Evolutionary conservation across 2,329 filamentous ascomycete genomes (phyloP).

Genomic region (Botrytis sinoallii): DNA sequence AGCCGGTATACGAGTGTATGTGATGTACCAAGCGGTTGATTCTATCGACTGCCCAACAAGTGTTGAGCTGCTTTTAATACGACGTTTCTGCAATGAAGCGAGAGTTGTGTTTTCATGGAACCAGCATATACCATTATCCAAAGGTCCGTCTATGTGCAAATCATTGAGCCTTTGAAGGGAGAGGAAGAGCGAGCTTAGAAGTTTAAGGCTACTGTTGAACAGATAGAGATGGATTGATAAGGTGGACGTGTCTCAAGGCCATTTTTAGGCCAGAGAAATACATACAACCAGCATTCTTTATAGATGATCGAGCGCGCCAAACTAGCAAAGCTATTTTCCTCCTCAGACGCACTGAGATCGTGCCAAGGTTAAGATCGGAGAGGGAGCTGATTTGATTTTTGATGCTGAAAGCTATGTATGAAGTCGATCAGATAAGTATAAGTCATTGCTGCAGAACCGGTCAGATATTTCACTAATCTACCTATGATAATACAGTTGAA

Average conservation of each 20-base stretch:
- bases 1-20: background rate
- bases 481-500: background rate
- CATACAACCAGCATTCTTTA: background rate
- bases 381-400: background rate
- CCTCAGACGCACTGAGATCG: too few species aligned
- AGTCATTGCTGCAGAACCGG: background rate
- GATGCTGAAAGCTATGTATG: background rate
- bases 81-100: background rate
- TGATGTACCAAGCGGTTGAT: background rate
- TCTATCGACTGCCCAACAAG: background rate
- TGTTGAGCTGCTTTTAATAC: background rate
- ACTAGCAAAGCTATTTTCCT: background rate
- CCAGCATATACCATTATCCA: fast-evolving
- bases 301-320: fast-evolving
- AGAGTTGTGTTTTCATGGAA: background rate
- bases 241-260: background rate
- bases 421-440: background rate
- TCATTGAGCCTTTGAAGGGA: fast-evolving
- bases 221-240: background rate
- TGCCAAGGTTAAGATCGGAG: too few species aligned
- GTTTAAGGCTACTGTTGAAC: background rate
- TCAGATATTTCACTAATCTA: background rate
- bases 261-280: background rate
- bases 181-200: background rate
- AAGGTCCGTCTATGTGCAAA: background rate